Evolutionary conservation across 2,329 filamentous ascomycete genomes (phyloP), one percentile per base, ranked within the genome.

Genomic region (Fusarium compactum): DNA sequence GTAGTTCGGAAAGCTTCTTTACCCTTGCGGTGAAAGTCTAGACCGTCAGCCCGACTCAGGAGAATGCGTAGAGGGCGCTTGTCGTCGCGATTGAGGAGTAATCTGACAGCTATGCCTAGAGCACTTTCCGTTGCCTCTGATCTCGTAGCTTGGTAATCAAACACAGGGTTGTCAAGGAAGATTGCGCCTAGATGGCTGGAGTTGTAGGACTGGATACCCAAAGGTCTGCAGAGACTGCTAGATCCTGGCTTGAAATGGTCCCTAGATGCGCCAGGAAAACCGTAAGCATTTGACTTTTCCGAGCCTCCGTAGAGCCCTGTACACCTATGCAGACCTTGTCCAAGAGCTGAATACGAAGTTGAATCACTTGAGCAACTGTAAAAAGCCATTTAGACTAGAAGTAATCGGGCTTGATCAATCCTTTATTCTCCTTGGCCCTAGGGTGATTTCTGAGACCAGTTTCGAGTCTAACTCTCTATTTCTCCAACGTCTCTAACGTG

Each of bases 381-480:
- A 62, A 54, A 0, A 62, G 41, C 60, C 57, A 62, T 6, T 45
- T 34, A 0, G 57, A 16, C 60, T 57, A 62, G 25, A 62, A 62
- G 1, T 40, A 16, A 9, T 59, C 30, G 2, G 60, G 60, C 3
- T n/a, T 45, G 2, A 54, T 62, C 1, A 9, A 32, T 16, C 41
- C 32, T 1, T 27, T 45, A 0, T 44, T 61, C 0, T 32, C 10
- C 11, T 16, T 61, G 1, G 16, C 58, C 0, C 24, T 24, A 4
- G 29, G 56, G n/a, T 52, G 30, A 0, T 45, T 18, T 24, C n/a
- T 24, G 6, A 62, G 32, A 1, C 60, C 57, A 3, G 52, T 27
- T 12, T 62, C 40, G 0, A 62, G 57, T 3, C n/a, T 41, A 0
- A 6, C 6, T 18, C 40, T 60, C 55, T 38, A 58, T 32, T 61